Base-by-base conservation (phyloP, 2,329 filamentous ascomycete genomes). In the Ceratocystis alfenasii region DNA sequence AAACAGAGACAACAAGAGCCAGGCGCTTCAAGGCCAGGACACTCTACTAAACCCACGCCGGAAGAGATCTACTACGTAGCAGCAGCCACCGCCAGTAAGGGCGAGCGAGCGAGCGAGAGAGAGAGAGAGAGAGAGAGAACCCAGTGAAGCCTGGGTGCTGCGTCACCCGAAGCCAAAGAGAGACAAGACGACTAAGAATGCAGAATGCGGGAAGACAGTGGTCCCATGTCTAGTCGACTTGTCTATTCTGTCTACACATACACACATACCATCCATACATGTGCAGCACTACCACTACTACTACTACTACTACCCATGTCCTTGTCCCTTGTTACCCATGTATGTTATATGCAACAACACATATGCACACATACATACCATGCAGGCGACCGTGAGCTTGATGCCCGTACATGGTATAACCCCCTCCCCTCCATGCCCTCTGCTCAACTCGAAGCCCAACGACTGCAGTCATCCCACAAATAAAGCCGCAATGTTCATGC, bases 321-420 rank as follows among this genome's bases (percentile, higher is more conserved):
- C n/a, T 17, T 48, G 45, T 48, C n/a, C 45, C 45, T 17, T 55
- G 22, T 22, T 36, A 4, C 22, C n/a, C 10, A 55, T 55, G 50
- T 55, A 55, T 55, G 20, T 53, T 53, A 25, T 55, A 55, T 55
- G 20, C 22, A 55, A 55, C 50, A 48, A 55, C 17, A 12, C 50
- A 55, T 12, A 55, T 25, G 22, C 22, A 55, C 20, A 55, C 22
- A 55, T 55, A 55, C n/a, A 55, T 55, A 25, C 50, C 50, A 22
- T 55, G 50, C 6, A 25, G 22, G 45, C 17, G n/a, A 20, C 45
- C 45, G 15, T 48, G 45, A 20, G 45, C 45, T 48, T n/a, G 45
- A 20, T 50, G 46, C 46, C 5, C 7, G n/a, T 50, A 50, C 2
- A 50, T n/a, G 17, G 33, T 3, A 36, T 36, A 48, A 48, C 45